phyloP scores from a whole-genome alignment of 75 land plant species.

The Isoetes taiwanensis region DNA sequence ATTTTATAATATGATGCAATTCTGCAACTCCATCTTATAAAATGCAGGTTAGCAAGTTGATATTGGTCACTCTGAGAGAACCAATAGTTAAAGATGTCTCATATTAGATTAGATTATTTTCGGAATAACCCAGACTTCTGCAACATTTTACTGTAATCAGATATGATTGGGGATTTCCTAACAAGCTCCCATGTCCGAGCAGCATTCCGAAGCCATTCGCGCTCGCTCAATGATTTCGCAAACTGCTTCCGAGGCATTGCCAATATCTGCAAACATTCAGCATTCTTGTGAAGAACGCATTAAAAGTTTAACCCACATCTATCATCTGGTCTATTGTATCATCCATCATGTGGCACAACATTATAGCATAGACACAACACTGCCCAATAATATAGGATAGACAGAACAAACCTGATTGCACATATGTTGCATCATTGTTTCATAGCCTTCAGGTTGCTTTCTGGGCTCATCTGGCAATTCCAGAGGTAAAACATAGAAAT shows the following conservation, averaged over 20 bases:
- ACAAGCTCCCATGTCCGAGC: slow-evolving; percentile 86
- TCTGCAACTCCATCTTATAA: too few relatives aligned
- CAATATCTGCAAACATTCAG: slow-evolving; percentile 55
- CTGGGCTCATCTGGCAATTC: slow-evolving; percentile 35
- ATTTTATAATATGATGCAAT: too few relatives aligned
- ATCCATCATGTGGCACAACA: too few relatives aligned
- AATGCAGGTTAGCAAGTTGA: too few relatives aligned
- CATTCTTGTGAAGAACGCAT: too few relatives aligned
- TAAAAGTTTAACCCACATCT: too few relatives aligned
- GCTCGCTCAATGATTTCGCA: slow-evolving; percentile 60
- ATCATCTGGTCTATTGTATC: too few relatives aligned
- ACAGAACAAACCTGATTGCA: slow-evolving; percentile 54
- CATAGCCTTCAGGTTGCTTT: slow-evolving; percentile 43
- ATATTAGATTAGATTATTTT: too few relatives aligned
- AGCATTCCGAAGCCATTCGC: slow-evolving; percentile 83
- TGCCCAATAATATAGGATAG: not conserved
- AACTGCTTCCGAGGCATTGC: slow-evolving; percentile 50
- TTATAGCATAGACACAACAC: too few relatives aligned
- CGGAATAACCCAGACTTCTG: slow-evolving; percentile 57
- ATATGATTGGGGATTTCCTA: slow-evolving; percentile 72
- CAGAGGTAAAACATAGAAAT: slow-evolving; percentile 47
- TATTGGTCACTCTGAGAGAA: too few relatives aligned
- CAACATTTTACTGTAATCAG: slow-evolving; percentile 59
- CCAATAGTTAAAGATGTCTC: too few relatives aligned
- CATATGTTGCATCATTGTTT: slow-evolving; percentile 35